phyloP scores from a whole-genome alignment of 495 filamentous ascomycete genomes.

The Aspergillus incahuasiensis region DNA sequence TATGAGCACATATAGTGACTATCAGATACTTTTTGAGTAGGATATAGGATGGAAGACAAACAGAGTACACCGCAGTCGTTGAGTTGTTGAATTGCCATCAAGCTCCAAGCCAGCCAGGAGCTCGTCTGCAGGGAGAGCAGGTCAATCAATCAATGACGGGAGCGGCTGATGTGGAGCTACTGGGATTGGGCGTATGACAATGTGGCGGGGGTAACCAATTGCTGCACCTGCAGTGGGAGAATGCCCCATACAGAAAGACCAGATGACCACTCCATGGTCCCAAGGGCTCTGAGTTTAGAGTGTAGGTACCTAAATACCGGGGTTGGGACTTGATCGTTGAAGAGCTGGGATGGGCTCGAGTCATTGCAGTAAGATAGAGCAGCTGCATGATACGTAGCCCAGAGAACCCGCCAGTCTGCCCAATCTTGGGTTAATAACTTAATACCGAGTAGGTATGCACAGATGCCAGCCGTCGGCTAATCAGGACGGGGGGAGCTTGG shows the following conservation, averaged over 20 bases:
- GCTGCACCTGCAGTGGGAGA: constrained; percentile 1
- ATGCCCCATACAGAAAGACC: constrained; percentile 15
- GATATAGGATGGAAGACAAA: no score
- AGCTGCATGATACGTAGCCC: not conserved
- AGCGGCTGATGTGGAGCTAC: constrained; percentile 20
- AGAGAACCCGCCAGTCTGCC: not conserved
- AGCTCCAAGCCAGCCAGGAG: not conserved
- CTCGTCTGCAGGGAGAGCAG: not conserved
- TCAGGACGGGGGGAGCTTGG: constrained; percentile 1
- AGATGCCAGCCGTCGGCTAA: not conserved
- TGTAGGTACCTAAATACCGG: constrained; percentile 1
- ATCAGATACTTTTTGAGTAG: no score
- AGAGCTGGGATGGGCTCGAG: not conserved
- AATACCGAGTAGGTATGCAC: not conserved
- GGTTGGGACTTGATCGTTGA: not conserved
- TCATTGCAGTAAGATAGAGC: not conserved
- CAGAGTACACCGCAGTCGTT: not conserved
- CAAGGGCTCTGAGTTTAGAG: constrained; percentile 13
- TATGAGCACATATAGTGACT: not conserved
- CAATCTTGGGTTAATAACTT: not conserved
- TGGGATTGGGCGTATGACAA: constrained; percentile 19
- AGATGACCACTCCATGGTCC: constrained; percentile 19
- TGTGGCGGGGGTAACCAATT: constrained; percentile 12
- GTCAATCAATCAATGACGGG: constrained; percentile 19
- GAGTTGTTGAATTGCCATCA: not conserved